Evolutionary conservation across 2,329 filamentous ascomycete species (phyloP).

Genomic region (Ophiostoma piceae): DNA sequence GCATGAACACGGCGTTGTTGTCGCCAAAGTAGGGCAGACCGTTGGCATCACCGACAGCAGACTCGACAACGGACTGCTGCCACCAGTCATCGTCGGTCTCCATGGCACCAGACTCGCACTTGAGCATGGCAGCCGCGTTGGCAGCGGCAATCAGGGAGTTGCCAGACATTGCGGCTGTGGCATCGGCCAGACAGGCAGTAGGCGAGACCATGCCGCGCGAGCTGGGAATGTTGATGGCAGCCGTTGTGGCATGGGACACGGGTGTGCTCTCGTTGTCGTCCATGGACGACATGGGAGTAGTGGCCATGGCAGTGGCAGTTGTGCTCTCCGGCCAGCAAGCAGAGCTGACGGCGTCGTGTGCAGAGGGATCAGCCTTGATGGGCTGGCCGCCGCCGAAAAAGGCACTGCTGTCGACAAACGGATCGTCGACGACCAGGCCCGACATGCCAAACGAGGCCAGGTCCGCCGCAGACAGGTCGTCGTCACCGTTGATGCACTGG

Average conservation of each 20-base stretch:
- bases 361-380: constrained; percentile 3
- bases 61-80: constrained; percentile 23
- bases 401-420: constrained; percentile 29
- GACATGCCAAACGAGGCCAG: constrained; percentile 26
- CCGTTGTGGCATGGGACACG: constrained; percentile 3
- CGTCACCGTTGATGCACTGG: not conserved
- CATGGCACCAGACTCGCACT: constrained; percentile 20
- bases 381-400: constrained; percentile 11
- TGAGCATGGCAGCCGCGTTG: constrained; percentile 4
- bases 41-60: constrained; percentile 16
- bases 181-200: constrained; percentile 22
- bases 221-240: constrained; percentile 20
- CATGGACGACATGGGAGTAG: constrained; percentile 7
- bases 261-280: constrained; percentile 20
- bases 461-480: not conserved
- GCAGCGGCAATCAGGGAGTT: constrained; percentile 23
- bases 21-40: constrained; percentile 4
- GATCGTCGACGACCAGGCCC: constrained; percentile 32
- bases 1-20: constrained; percentile 7
- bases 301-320: not conserved
- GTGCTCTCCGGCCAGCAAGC: constrained; percentile 13
- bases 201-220: constrained; percentile 19
- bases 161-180: constrained; percentile 23
- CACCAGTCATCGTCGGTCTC: constrained; percentile 27
- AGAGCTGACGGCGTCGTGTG: not conserved